Base-by-base conservation (phyloP, 176 grass and related monocot species). In the Hyparrhenia diplandra region DNA sequence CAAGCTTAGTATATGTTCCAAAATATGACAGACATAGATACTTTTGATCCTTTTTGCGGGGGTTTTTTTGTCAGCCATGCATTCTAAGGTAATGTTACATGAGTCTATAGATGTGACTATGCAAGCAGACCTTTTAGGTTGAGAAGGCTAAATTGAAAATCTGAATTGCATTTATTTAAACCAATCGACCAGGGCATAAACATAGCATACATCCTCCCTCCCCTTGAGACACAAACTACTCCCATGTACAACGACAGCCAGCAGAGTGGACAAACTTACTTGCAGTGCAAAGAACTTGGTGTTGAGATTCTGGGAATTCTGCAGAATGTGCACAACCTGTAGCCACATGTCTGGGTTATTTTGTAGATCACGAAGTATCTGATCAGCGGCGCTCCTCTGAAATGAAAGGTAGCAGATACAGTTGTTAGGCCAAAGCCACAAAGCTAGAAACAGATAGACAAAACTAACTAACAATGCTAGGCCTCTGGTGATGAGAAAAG, bases 271-370 rank as follows among this genome's bases (percentile, higher is more conserved):
- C 8, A 21, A 10, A 59, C 85, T 93, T 91, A 99, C 97, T 89
- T 99, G 97, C 28, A 99, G 91, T 24, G 93, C 93, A 77, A 96
- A 99, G 73, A 99, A 99, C 66, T 99, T 99, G 69, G 97, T 96
- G 85, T 99, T 99, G 59, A 99, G 75, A 72, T 88, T 93, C 77
- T 99, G 93, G 2, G 97, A 96, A 69, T 96, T 93, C 73, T 96
- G 93, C 64, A 99, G 80, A 85, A 99, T 94, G 85, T 99, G 93
- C 29, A 99, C 97, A 7, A 99, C 97, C 85, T 99, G 97, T 32
- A 99, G 79, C 97, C 97, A 99, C 73, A 88, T 96, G 61, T 99
- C 97, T 2, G 91, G 93, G 67, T 96, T 99, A 64, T 99, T 99
- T 68, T 99, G 97, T 39, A 99, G 84, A 28, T 99, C 97, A 18